A percentile compares a stretch with the other conserved stretches of the same genome.
Conservation (phyloP, 73 alveolate genomes). For the Blepharisma japonicum region DNA sequence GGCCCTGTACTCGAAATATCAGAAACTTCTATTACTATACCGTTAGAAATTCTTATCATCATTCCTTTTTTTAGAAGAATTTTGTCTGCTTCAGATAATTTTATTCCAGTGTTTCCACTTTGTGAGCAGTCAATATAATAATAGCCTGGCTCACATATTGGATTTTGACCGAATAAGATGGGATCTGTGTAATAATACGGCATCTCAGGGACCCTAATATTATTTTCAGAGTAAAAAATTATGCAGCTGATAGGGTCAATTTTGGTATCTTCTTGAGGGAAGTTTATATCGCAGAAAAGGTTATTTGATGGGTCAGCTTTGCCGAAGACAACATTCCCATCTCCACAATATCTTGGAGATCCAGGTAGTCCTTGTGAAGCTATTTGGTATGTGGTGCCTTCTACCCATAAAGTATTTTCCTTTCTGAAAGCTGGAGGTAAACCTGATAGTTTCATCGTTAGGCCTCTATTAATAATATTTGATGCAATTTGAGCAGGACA, state of each 20-base stretch:
- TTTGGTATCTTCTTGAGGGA: background rate
- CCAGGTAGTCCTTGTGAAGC: background rate
- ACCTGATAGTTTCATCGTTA: too few species aligned
- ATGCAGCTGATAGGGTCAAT: background rate
- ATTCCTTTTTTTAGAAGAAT: background rate
- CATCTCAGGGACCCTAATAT: too few species aligned
- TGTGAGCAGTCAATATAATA: background rate
- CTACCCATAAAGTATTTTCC: too few species aligned
- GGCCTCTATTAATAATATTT: too few species aligned
- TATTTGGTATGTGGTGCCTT: background rate
- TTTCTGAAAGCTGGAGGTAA: too few species aligned
- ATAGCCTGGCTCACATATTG: too few species aligned
- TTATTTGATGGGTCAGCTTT: background rate
- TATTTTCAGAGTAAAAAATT: background rate
- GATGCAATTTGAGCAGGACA: too few species aligned
- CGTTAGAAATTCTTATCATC: background rate
- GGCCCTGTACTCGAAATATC: background rate
- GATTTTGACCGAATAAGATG: too few species aligned
- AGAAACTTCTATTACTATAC: background rate
- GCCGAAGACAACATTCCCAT: conserved; percentile 13
- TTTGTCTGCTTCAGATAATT: background rate
- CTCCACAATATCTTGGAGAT: background rate
- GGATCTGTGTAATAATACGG: too few species aligned
- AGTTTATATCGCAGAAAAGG: background rate
- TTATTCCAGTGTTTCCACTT: background rate